A percentile compares a stretch with the other conserved stretches of the same genome.
These are phyloP conservation scores for Botrytis porri DNA, from an alignment of 2,329 filamentous ascomycete species.

Conservation along the genomic window DNA sequence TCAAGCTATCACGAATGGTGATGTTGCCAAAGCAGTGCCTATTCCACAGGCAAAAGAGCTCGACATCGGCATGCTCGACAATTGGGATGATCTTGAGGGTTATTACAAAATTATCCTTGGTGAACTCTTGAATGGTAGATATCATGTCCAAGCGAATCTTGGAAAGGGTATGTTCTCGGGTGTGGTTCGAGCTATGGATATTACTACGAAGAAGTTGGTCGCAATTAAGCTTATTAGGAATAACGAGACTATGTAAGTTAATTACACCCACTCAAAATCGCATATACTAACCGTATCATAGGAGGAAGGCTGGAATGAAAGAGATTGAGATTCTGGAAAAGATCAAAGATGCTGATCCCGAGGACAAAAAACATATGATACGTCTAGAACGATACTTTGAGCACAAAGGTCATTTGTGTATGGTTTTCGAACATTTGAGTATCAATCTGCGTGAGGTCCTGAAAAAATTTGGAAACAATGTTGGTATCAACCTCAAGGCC, in stretches of 20 bases:
- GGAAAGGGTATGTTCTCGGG: conserved; percentile 96
- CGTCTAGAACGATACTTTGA: conserved; percentile 85
- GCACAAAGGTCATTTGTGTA: conserved; percentile 91
- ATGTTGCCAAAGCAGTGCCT: conserved; percentile 46
- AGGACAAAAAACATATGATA: conserved; percentile 89
- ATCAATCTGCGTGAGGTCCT: conserved; percentile 91
- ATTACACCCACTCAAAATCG: neutral
- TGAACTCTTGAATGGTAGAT: conserved; percentile 84
- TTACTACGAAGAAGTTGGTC: conserved; percentile 70
- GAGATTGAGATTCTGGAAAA: conserved; percentile 92
- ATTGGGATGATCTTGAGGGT: conserved; percentile 89
- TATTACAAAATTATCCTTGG: conserved; percentile 95
- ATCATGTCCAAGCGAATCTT: conserved; percentile 82
- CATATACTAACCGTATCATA: conserved; percentile 35
- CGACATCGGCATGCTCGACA: conserved; percentile 77
- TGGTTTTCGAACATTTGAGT: conserved; percentile 93
- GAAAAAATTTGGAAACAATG: conserved; percentile 92
- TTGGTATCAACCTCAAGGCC: conserved; percentile 85
- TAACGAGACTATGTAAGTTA: conserved; percentile 74
- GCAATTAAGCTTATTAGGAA: conserved; percentile 98
- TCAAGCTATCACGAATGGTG: conserved; percentile 42
- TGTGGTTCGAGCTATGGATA: conserved; percentile 84
- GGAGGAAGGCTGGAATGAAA: conserved; percentile 83
- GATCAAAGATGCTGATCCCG: conserved; percentile 78
- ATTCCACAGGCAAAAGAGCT: conserved; percentile 52